These are phyloP conservation scores for Monosporascus ibericus DNA, from an alignment of 2,329 filamentous ascomycete genomes.

Conservation along the genomic window DNA sequence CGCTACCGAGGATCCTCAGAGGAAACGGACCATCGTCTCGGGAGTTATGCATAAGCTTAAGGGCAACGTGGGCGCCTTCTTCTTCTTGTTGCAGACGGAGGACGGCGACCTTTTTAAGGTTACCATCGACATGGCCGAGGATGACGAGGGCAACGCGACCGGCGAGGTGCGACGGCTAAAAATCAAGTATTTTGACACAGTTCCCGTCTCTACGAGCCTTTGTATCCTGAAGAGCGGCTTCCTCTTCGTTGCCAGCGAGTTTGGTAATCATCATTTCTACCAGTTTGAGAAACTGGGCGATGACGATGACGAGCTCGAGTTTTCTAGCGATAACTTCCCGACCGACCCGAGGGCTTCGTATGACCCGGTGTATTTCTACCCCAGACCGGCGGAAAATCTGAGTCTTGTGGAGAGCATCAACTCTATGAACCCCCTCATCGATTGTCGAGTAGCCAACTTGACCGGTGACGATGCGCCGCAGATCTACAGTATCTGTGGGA, in stretches of 20 bases:
- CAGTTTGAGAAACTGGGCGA: conserved; percentile 97
- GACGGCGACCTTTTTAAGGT: conserved; percentile 99
- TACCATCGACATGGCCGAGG: conserved; percentile 83
- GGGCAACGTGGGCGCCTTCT: conserved; percentile 76
- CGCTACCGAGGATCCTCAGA: conserved; percentile 82
- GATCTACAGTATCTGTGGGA: conserved; percentile 88
- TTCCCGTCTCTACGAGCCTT: conserved; percentile 79
- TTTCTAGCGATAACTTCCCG: conserved; percentile 75
- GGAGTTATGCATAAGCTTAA: conserved; percentile 98
- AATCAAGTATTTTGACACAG: conserved; percentile 97
- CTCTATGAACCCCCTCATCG: conserved; percentile 85
- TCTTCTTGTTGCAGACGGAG: conserved; percentile 92
- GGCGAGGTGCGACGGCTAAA: conserved; percentile 78
- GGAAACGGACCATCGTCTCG: conserved; percentile 79
- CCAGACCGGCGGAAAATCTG: conserved; percentile 73
- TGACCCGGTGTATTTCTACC: conserved; percentile 77
- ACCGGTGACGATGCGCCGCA: conserved; percentile 92
- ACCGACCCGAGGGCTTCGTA: conserved; percentile 67
- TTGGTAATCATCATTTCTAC: conserved; percentile 90
- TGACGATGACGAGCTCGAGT: conserved; percentile 85
- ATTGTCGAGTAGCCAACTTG: conserved; percentile 86
- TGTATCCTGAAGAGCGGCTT: conserved; percentile 95
- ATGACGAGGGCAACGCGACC: conserved; percentile 69
- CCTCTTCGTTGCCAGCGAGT: conserved; percentile 86
- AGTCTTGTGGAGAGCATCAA: conserved; percentile 79